Base-by-base conservation (phyloP, 495 filamentous ascomycete species). In the Stereocaulon alpinum region DNA sequence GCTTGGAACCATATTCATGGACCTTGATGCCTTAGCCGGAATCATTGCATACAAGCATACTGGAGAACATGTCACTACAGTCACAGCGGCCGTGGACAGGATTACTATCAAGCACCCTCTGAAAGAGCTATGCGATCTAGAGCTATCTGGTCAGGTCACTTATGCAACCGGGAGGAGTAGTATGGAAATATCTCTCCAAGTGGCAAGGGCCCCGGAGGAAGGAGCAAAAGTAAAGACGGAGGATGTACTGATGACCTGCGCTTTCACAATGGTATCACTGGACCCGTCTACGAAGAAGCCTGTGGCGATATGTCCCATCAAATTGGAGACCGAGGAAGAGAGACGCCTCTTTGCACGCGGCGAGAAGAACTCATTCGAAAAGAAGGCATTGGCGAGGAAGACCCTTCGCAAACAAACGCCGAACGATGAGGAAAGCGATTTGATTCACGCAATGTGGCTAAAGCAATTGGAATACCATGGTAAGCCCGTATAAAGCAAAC, bases 211-310 rank as follows among this genome's bases (percentile, higher is more conserved):
- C 0, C 77, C 72, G 29, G 68, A 73, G 42, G 72, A 79, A 40
- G 86, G 83, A 6, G 71, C 83, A 61, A 66, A 73, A 20, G 75
- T 77, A n/a, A 78, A 76, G 62, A 76, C 81, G 0, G 83, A 86
- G 43, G 87, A 90, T 70, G 74, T 90, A 6, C 63, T 92, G 59
- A 80, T 92, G 62, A 88, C 84, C 4, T 91, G 88, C 71, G 82
- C 85, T 11, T 92, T 91, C 67, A 94, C 89, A 1, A 92, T 94
- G 83, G 85, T 88, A 2, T 89, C 88, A 2, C 74, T 92, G 1
- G 80, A 91, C 63, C 87, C 88, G 1, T 71, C 60, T 14, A 91
- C 86, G 2, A 89, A 88, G 71, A 85, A 81, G 73, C 80, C 77
- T 15, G 75, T 78, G 27, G 61, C 64, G 40, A 77, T 86, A 20